phyloP scores from a whole-genome alignment of 2,329 filamentous ascomycete species.

The Cladosporium sp. region DNA sequence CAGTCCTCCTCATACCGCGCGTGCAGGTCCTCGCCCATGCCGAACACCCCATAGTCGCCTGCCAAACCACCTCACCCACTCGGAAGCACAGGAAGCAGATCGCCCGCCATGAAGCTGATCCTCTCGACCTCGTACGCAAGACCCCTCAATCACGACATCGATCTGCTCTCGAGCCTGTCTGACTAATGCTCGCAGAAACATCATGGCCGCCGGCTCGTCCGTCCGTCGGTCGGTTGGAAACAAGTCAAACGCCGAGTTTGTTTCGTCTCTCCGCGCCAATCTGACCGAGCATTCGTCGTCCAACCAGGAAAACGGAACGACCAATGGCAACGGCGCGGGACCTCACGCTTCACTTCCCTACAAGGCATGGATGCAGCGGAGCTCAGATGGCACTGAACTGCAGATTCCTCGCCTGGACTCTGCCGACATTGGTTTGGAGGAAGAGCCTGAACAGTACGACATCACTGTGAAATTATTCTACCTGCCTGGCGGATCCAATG shows the following conservation, averaged over 20 bases:
- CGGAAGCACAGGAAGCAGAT: background rate
- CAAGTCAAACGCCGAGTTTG: slow-evolving; percentile 90
- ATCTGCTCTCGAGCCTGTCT: slow-evolving; percentile 12
- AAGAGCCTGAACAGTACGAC: slow-evolving; percentile 82
- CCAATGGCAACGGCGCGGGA: slow-evolving; percentile 15
- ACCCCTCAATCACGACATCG: slow-evolving; percentile 6
- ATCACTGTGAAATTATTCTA: slow-evolving; percentile 96
- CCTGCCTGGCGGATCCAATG: slow-evolving; percentile 54
- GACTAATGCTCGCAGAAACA: slow-evolving; percentile 55
- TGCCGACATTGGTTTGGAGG: slow-evolving; percentile 65
- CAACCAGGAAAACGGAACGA: slow-evolving; percentile 14
- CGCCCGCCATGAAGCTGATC: slow-evolving; percentile 69
- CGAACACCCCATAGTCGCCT: too few species aligned
- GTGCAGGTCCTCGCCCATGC: too few species aligned
- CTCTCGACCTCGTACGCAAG: slow-evolving; percentile 72
- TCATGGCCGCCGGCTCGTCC: slow-evolving; percentile 79
- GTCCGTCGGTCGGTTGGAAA: slow-evolving; percentile 72
- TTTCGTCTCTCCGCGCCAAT: slow-evolving; percentile 80
- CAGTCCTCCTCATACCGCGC: background rate
- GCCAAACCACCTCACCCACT: background rate
- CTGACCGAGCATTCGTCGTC: slow-evolving; percentile 45
- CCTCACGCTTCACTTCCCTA: slow-evolving; percentile 31
- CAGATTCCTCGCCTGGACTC: slow-evolving; percentile 72
- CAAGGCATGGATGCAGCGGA: slow-evolving; percentile 65
- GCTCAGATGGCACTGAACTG: slow-evolving; percentile 50